Evolutionary conservation across 1,284 basidiomycete species (phyloP), one percentile per base, ranked within the genome.

Genomic region (Neonothopanus nambi): DNA sequence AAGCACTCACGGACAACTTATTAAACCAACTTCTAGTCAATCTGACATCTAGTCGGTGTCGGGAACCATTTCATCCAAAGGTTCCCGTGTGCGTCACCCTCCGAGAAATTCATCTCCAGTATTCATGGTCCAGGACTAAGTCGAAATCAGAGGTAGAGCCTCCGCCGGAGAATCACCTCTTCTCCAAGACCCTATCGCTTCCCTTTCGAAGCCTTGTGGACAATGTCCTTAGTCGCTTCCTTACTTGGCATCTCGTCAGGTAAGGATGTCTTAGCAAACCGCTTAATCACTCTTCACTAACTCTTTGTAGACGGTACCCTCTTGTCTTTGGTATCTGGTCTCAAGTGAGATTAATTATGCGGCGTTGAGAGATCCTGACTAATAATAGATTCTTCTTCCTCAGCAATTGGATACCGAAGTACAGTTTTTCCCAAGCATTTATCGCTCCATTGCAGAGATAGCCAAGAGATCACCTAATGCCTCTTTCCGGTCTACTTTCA

Each of bases 251-350:
- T 54, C 69, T 90, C 20, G 79, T 84, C 45, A 80, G 74, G 88
- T 87, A 58, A 24, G 72, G 61, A 33, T 47, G 17, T 46, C 52
- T 38, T 37, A 37, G 51, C 54, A 51, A 40, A 41, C 6, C 33
- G 43, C 38, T 48, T 52, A 57, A 48, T 58, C 33, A 54, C 51
- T 57, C 54, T 51, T 56, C 53, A 38, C 42, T n/a, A 40, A 37
- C 44, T 26, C 28, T 18, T 26, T 59, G 7, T 59, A 90, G 88
- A 61, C 80, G 82, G 3, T 89, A 89, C 68, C 88, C 88, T 15
- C 71, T 89, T 21, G 79, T 89, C 52, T 91, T 91, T 65, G 89
- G 89, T 3, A 65, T 73, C 26, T 83, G 81, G 80, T 74, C 76
- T 61, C 74, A 79, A 71, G 87, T 86, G 67, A 15, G 28, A 5